Evolutionary conservation across 352 stramenopile genomes (phyloP), one percentile per base, ranked within the genome.

Genomic region (Sclerospora graminicola): DNA sequence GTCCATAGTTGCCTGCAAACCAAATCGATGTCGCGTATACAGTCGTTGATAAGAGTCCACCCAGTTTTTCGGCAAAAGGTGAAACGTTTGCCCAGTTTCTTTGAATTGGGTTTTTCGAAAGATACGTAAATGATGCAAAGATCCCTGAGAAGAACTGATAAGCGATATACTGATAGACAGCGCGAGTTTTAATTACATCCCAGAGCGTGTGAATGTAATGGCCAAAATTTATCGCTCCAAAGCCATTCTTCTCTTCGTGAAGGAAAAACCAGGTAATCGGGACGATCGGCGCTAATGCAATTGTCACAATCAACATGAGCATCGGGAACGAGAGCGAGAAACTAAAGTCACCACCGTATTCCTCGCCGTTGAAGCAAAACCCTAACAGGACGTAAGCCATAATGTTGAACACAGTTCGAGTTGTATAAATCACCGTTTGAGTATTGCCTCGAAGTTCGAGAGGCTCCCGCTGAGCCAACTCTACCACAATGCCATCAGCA

Each of bases 81-180:
- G 66, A 79, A 5, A 66, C 69, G 19, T 83, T 69, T 9, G 76
- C 66, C 73, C 67, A 83, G 36, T 63, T 64, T 2, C 63, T 19
- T 29, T 78, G 69, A 40, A 83, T 74, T 39, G 74, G 69, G 34
- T 63, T 70, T 8, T 57, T 72, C 0, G 60, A 59, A 8, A 78
- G 68, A 26, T 66, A 73, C 42, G 76, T 82, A 41, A 85, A 83
- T 37, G 54, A 77, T 47, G 78, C 67, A 45, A 82, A 82, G 6
- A 82, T 54, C 0, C 52, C 61, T 1, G 64, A 74, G 50, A 82
- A 77, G 48, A 84, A 84, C 30, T 79, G 74, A 55, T 84, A 86
- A 8, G 58, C 57, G 5, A 53, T 58, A 4, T 84, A 57, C 56
- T 84, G 68, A 28, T 73, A 82, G 20, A 86, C 60, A 13, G 68